Percentiles rank a stretch among this genome's conserved stretches.
phyloP scores from a whole-genome alignment of 306 rosid genomes.

The Acacia melanoxylon region DNA sequence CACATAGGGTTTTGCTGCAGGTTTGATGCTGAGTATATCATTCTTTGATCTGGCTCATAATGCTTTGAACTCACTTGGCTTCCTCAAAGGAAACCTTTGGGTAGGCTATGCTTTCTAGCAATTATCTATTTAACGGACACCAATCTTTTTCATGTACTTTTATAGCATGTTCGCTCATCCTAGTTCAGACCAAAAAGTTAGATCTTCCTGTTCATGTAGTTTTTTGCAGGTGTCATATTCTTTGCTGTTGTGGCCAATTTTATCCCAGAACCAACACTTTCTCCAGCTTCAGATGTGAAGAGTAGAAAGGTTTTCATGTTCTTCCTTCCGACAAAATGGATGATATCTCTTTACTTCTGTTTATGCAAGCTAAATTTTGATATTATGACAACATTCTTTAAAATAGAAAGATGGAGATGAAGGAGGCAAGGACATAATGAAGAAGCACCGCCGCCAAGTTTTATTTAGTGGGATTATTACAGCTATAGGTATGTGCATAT shows the following conservation, averaged over 20 bases:
- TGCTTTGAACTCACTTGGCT: conserved; percentile 90
- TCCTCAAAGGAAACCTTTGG: conserved; percentile 94
- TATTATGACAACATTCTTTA: conserved; percentile 43
- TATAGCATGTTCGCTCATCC: background rate
- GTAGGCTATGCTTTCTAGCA: conserved; percentile 41
- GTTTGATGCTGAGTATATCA: conserved; percentile 94
- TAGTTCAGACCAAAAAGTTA: conserved; percentile 24
- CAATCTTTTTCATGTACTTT: conserved; percentile 15
- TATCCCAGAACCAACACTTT: conserved; percentile 84
- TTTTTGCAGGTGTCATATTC: conserved; percentile 92
- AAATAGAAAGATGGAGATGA: conserved; percentile 73
- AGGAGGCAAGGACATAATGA: conserved; percentile 84
- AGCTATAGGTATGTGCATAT: conserved; percentile 74
- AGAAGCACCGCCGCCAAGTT: conserved; percentile 92
- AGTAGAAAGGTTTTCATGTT: conserved; percentile 60
- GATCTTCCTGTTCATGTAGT: conserved; percentile 49
- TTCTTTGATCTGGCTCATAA: conserved; percentile 98
- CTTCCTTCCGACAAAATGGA: conserved; percentile 6
- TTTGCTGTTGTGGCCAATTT: conserved; percentile 78
- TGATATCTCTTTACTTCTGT: conserved; percentile 19
- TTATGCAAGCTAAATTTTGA: conserved; percentile 40
- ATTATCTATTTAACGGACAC: background rate
- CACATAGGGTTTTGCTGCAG: conserved; percentile 93
- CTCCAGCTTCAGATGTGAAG: conserved; percentile 63
- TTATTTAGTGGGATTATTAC: conserved; percentile 84